Evolutionary conservation across 116 monocot genomes (phyloP), one percentile per base, ranked within the genome.

Genomic region (Thalassia testudinum): DNA sequence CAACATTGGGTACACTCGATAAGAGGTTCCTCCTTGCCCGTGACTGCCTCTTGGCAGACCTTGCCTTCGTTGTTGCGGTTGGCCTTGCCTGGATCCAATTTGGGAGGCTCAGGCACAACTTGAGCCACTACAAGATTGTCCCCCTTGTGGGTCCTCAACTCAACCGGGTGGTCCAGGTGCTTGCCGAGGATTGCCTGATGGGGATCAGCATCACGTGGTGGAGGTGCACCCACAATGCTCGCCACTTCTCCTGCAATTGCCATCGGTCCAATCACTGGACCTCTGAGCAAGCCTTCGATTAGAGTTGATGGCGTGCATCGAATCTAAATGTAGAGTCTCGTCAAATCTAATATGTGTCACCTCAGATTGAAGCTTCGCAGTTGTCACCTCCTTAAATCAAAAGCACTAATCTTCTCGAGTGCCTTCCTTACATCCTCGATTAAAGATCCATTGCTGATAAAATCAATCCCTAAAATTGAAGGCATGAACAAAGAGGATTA

Each of bases 141-240:
- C 24, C 64, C 2, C 43, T 49, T 19, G 53, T 10, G 0, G 24
- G 37, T 1, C 28, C 66, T 43, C 59, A 71, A 1, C 26, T 78
- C 1, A 49, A 27, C 0, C 77, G 30, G 6, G 6, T 34, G 6
- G 30, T 10, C 30, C 30, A 59, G 47, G 45, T 59, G 30, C 56
- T 73, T n/a, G 27, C 65, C 4, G 61, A 49, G 14, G 49, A 61
- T 30, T 83, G 78, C 50, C 63, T 83, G 42, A n/a, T 66, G 15
- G 82, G 82, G 5, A 60, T 83, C 49, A 71, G 78, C 61, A 83
- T 83, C 12, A 74, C 57, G 13, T 83, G 82, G 82, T 83, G 78
- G 82, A 83, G 74, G 65, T 16, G 71, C 16, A 83, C 64, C 71
- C 82, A 82, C 61, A 82, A 77, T 13, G 82, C 82, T 14, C 82